Base-by-base conservation (phyloP, 192 early-diverging fungal species). In the Coemansia sp. region DNA sequence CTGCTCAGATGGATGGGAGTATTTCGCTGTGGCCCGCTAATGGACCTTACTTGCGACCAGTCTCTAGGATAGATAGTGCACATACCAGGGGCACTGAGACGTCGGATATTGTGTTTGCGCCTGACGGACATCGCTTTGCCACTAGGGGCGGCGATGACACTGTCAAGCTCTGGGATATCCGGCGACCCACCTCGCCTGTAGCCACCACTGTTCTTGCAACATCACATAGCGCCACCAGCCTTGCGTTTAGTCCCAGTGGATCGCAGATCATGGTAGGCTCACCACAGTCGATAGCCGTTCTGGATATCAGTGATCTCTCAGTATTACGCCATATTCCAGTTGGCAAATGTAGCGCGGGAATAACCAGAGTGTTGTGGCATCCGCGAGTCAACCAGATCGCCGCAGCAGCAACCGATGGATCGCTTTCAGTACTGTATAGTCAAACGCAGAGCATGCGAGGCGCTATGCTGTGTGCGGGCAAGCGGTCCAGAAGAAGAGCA, bases 131-230 rank as follows among this genome's bases (percentile, higher is more conserved):
- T 16, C 76, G 85, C 7, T 63, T 98, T 44, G 85, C 93, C 3
- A 91, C 93, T 3, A 86, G 96, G 30, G 90, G 91, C 57, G 90
- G 89, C 40, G 93, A 95, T 74, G 92, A 93, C 63, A 91, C 91
- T 6, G 89, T 98, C 28, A 96, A 96, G 84, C 90, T 97, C 28
- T 98, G 97, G 97, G 97, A 98, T 68, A 55, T 92, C 17, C 87
- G 97, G 50, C 62, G 42, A 3, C 23, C 70, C 49, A 28, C 4
- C 16, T 79, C 80, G 28, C 90, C 94, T 4, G 67, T 97, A 10
- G 73, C 85, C 0, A 73, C 75, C 17, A 84, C 84, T 0, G 68
- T 85, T 28, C 82, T 85, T 7, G 84, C 91, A 28, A 91, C 91
- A 16, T 92, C 94, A 57, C 59, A 40, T 10, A 26, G 37, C 8